Evolutionary conservation across 2,329 filamentous ascomycete genomes (phyloP).

Genomic region (Onygena corvina): DNA sequence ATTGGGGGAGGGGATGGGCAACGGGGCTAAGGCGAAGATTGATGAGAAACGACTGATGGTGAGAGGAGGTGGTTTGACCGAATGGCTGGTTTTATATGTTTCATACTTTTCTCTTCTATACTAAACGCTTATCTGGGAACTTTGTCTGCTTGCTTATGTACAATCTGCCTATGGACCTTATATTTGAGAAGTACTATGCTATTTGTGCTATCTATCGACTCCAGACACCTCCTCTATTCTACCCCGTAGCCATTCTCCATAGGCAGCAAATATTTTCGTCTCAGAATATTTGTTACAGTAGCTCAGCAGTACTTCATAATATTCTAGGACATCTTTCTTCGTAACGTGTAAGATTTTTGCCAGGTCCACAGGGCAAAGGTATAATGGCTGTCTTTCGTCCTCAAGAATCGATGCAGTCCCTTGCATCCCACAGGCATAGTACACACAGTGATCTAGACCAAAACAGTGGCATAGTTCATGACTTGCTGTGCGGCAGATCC

Average conservation of each 20-base stretch:
- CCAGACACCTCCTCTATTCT: conserved; percentile 6
- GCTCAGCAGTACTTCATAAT: conserved; percentile 18
- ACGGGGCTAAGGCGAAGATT: too few species aligned
- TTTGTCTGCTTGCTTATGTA: too few species aligned
- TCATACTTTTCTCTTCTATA: too few species aligned
- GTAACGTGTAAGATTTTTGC: conserved; percentile 21
- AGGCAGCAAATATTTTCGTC: conserved; percentile 18
- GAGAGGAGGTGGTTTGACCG: too few species aligned
- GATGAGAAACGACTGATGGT: too few species aligned
- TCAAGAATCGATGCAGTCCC: conserved; percentile 23
- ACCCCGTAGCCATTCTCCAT: conserved; percentile 17
- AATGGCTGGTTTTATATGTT: too few species aligned
- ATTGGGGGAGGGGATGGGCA: too few species aligned
- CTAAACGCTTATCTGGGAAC: too few species aligned
- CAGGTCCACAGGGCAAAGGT: conserved; percentile 25
- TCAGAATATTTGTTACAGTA: conserved; percentile 18
- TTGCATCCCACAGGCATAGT: conserved; percentile 28
- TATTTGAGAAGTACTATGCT: too few species aligned
- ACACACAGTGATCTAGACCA: conserved; percentile 51
- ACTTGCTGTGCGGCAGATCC: conserved; percentile 45
- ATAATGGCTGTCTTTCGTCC: conserved; percentile 25
- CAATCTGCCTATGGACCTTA: too few species aligned
- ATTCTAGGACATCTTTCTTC: conserved; percentile 9
- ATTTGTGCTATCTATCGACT: too few species aligned
- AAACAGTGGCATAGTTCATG: conserved; percentile 60